phyloP scores from a whole-genome alignment of 1,284 basidiomycete genomes.

The Macrocystidia cucumis region DNA sequence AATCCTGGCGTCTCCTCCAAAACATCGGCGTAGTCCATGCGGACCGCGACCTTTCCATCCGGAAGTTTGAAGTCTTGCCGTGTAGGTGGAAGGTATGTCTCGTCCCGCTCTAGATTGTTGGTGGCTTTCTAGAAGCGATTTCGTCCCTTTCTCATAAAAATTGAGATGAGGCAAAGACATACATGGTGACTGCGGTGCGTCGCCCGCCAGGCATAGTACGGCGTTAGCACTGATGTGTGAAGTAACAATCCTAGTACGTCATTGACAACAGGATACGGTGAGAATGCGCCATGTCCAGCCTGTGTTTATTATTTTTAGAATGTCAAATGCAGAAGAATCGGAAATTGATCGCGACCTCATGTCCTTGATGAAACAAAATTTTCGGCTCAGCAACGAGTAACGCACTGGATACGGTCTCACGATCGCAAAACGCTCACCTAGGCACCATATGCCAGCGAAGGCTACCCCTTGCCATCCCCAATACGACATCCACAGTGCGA shows the following conservation, averaged over 20 bases:
- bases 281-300: slow-evolving; percentile 28
- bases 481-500: slow-evolving; percentile 30
- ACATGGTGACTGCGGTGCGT: slow-evolving; percentile 40
- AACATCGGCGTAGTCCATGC: slow-evolving; percentile 25
- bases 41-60: slow-evolving; percentile 20
- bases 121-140: slow-evolving; percentile 25
- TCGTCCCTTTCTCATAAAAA: slow-evolving; percentile 11
- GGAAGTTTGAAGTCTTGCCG: slow-evolving; percentile 39
- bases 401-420: neutral
- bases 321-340: neutral
- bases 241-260: slow-evolving; percentile 19
- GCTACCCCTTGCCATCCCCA: slow-evolving; percentile 43
- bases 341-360: slow-evolving; percentile 39
- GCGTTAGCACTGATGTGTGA: slow-evolving; percentile 27
- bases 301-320: slow-evolving; percentile 7
- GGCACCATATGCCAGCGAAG: slow-evolving; percentile 40
- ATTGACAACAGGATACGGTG: slow-evolving; percentile 18
- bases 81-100: slow-evolving; percentile 46
- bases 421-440: slow-evolving; percentile 25
- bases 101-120: slow-evolving; percentile 40
- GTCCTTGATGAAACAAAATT: slow-evolving; percentile 25
- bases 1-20: slow-evolving; percentile 28
- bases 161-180: slow-evolving; percentile 6
- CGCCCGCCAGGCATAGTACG: slow-evolving; percentile 35
- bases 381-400: neutral